Evolutionary conservation across 345 rosid species (phyloP).

Genomic region (Pseudoturritis turrita): DNA sequence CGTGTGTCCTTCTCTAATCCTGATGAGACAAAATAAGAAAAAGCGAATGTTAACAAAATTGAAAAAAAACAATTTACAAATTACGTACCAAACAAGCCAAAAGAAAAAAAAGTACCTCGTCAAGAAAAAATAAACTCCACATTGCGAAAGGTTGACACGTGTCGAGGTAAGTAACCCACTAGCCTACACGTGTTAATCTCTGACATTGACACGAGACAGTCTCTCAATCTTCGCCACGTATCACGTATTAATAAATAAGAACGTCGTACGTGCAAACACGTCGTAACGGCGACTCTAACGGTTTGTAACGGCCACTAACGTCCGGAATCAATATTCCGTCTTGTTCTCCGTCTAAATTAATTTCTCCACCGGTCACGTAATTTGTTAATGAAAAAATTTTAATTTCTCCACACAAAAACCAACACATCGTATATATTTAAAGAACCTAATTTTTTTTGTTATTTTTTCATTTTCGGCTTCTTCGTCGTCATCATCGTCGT

Average conservation of each 20-base stretch:
- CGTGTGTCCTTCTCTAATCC: constrained; percentile 14
- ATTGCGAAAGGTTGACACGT: neutral
- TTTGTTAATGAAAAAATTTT: neutral
- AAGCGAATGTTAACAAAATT: neutral
- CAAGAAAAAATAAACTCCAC: neutral
- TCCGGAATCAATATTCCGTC: neutral
- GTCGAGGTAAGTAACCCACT: neutral
- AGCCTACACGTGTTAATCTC: constrained; percentile 6
- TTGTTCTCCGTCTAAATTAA: neutral
- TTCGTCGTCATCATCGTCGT: constrained; percentile 1
- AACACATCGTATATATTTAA: neutral
- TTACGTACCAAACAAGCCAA: neutral
- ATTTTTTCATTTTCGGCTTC: too few species aligned
- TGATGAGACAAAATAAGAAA: neutral
- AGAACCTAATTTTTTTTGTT: neutral
- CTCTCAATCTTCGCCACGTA: constrained; percentile 18
- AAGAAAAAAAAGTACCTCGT: constrained; percentile 5
- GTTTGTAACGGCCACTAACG: neutral
- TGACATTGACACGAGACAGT: neutral
- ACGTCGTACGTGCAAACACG: constrained; percentile 21
- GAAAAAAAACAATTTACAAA: neutral
- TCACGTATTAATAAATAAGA: neutral
- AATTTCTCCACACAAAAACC: neutral
- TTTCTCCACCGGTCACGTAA: constrained; percentile 4
- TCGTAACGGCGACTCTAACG: constrained; percentile 8